Evolutionary conservation across 2,329 filamentous ascomycete species (phyloP), one percentile per base, ranked within the genome.

Genomic region (Clonostachys solani): DNA sequence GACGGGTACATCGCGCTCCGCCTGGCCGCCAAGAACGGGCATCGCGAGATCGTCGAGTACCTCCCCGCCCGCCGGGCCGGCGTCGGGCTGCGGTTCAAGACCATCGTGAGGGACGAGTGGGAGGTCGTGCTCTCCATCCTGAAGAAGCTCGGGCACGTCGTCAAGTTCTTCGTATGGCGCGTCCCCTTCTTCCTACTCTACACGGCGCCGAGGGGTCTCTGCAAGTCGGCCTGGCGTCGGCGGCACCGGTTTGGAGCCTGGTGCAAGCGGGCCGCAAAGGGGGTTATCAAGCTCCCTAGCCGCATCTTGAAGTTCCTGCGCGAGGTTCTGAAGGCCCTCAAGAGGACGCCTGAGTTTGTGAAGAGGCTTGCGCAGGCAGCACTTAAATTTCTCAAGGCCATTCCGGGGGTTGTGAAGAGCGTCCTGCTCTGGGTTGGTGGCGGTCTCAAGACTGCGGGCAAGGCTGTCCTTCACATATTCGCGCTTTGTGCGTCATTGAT

Each of bases 1-100:
- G 71, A 75, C 45, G 74, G 72, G 0, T 65, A 72, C 44, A 61
- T 68, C 1, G 73, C 73, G 1, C 56, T 76, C 13, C 66, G 73
- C 2, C 62, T 77, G 1, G 73, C 74, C 1, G 70, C 69, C 1
- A 49, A 53, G 2, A 63, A 61, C 17, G 61, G 64, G 1, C 72
- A 75, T 46, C 56, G 64, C 15, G 72, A 74, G 8, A 58, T 75
- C 4, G 72, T 76, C 5, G 56, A 57, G 2, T 71, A 67, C 42
- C 60, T 77, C 2, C 73, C 73, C 0, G 40, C 52, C 1, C 57
- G 70, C 1, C 57, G 72, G 1, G 64, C 55, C 4, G 72, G 71
- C 5, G 65, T 62, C 3, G 68, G 64, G 59, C 50, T 55, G 17
- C 55, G 72, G 9, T 69, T 69, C 61, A 59, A 57, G 47, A 49